Evolutionary conservation across 2,329 filamentous ascomycete species (phyloP), one percentile per base, ranked within the genome.

Genomic region (Zymoseptoria tritici): DNA sequence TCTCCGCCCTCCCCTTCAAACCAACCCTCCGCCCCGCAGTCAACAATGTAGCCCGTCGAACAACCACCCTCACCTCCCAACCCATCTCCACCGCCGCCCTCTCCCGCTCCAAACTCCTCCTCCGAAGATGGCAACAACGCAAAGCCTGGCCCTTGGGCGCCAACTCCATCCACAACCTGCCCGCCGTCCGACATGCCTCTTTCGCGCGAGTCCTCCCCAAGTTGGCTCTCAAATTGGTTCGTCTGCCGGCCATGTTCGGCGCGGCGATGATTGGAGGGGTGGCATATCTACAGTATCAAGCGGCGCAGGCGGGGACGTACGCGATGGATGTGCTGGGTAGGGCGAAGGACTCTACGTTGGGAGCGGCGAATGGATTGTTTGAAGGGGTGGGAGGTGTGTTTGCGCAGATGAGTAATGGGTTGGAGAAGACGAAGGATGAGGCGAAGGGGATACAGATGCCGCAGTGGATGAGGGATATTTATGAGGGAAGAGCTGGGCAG

Each of bases 281-380:
- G 60, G 91, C 91, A 24, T 99, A 96, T 82, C 78, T 99, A 54
- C 94, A 99, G 73, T 97, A 99, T 73, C 94, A 99, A 76, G 93
- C 94, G 64, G 86, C 70, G 84, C 85, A 91, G 79, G 88, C 89
- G 21, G 89, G 88, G 61, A 90, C 84, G 61, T 92, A 88, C 74
- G 88, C 86, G 2, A 80, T 88, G 62, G 91, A 95, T 67, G 72
- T 96, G 31, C 85, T 94, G 69, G 85, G 83, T 58, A 83, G 82
- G 60, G 89, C 90, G 4, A 87, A 72, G 57, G 89, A 95, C 63
- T 83, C 85, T 8, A 86, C 91, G 13, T 80, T 85, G 3, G 83
- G 78, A 42, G 83, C 88, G 2, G 91, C 90, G 1, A 85, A 84
- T 20, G 83, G 78, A 26, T 68, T 96, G 3, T 88, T 92, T 66